Evolutionary conservation across 202 grass and related monocot genomes (phyloP), one percentile per base, ranked within the genome.

Genomic region (Setaria italica): DNA sequence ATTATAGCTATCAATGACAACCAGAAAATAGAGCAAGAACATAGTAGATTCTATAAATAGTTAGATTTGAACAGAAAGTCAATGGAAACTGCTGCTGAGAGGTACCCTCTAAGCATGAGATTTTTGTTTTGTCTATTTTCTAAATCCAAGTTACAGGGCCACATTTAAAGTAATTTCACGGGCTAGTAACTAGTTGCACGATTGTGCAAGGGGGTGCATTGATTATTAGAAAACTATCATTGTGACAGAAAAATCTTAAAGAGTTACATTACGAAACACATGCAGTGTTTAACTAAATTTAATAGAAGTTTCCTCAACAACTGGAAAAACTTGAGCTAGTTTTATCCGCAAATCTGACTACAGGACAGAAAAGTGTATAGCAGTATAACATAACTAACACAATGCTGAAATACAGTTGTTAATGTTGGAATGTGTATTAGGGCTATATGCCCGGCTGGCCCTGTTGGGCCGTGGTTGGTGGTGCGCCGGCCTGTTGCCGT

Each of bases 101-200:
- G 20, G 34, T 11, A 37, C 58, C 47, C 11, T 10, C 29, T 67
- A 75, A 67, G 14, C 60, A 76, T 69, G 67, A 67, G 16, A 70
- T 17, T 17, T 53, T 35, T 55, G 6, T 55, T 81, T 81, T 6
- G 5, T 83, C 55, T 15, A 72, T 72, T 78, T 37, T 78, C 68
- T 14, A 57, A 45, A 88, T 46, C n/a, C n/a, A 53, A 64, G 55
- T 77, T 74, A 33, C 70, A 65, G 74, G 49, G 32, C 30, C 41
- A 83, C 0, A 1, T 50, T 70, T 77, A 78, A 70, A 60, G 41
- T 86, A 48, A 74, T 63, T 62, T 39, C 30, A 37, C 39, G 58
- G 3, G 34, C 34, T 35, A 35, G 3, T 35, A 35, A 3, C 30
- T 11, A 59, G 29, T 50, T 17, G 25, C 46, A 49, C 15, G 46